These are phyloP conservation scores for Trametes coccinea DNA, from an alignment of 768 basidiomycete species.

Conservation along the genomic window DNA sequence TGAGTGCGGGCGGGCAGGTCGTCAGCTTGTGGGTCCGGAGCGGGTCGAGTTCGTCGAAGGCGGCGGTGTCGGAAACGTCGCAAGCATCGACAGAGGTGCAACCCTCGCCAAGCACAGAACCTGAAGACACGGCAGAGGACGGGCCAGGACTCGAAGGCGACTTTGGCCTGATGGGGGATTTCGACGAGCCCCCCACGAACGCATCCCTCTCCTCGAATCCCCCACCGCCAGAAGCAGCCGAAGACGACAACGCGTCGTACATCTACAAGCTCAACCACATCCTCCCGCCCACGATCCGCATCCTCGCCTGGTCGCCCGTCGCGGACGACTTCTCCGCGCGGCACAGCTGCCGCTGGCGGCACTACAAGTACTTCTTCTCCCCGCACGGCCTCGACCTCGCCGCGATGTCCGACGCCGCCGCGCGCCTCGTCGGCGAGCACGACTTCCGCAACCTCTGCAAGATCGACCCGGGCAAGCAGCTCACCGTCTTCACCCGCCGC, in stretches of 20 bases:
- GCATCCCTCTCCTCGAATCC: conserved; percentile 21
- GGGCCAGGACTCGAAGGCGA: conserved; percentile 39
- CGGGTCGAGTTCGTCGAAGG: conserved; percentile 39
- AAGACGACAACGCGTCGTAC: conserved; percentile 65
- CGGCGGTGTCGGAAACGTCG: conserved; percentile 6
- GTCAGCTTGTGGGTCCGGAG: conserved; percentile 90
- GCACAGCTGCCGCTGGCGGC: conserved; percentile 81
- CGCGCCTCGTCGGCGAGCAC: conserved; percentile 78
- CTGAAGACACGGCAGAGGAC: conserved; percentile 6
- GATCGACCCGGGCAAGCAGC: conserved; percentile 88
- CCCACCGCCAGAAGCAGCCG: not conserved
- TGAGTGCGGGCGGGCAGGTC: conserved; percentile 93
- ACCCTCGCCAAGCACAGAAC: not conserved
- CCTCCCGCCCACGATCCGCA: conserved; percentile 85
- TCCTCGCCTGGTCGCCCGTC: conserved; percentile 94
- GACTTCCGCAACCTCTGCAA: conserved; percentile 97
- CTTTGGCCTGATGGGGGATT: conserved; percentile 40
- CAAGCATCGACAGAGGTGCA: conserved; percentile 12
- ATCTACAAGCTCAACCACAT: conserved; percentile 79
- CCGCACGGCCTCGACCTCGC: conserved; percentile 62
- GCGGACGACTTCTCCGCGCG: conserved; percentile 78
- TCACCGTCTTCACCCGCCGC: conserved; percentile 71
- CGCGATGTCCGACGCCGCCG: conserved; percentile 75
- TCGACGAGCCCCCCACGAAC: conserved; percentile 30
- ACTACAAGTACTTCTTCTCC: conserved; percentile 98